Evolutionary conservation across 2,329 filamentous ascomycete species (phyloP).

Genomic region (Phaeosphaeriaceae sp.): DNA sequence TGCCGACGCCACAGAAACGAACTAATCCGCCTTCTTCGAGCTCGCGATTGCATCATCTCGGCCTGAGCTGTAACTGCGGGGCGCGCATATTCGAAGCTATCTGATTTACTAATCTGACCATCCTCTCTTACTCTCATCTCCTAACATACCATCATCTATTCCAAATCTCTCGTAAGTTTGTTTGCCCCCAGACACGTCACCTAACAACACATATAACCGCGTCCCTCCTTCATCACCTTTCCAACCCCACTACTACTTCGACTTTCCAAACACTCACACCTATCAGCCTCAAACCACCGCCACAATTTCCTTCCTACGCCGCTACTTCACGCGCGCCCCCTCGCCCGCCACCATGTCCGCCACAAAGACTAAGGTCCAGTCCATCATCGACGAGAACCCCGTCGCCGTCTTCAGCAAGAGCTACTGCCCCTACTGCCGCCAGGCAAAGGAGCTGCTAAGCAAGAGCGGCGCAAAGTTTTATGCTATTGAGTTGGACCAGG

Average conservation of each 20-base stretch:
- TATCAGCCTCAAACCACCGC: conserved; percentile 28
- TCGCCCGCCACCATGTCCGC: conserved; percentile 77
- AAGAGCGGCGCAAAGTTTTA: conserved; percentile 75
- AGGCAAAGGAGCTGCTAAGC: conserved; percentile 77
- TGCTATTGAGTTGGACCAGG: conserved; percentile 82
- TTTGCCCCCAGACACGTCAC: background rate
- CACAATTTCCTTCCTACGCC: conserved; percentile 72
- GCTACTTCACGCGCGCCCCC: conserved; percentile 70
- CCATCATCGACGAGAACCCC: conserved; percentile 86
- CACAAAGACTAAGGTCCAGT: conserved; percentile 82
- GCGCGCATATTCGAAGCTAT: conserved; percentile 35
- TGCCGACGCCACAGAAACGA: conserved; percentile 12
- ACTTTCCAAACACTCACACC: too few species aligned
- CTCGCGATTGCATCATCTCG: conserved; percentile 42
- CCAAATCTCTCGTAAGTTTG: conserved; percentile 18
- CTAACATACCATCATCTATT: conserved; percentile 13
- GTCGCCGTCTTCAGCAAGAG: conserved; percentile 97
- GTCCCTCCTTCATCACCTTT: background rate
- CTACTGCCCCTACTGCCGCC: conserved; percentile 91
- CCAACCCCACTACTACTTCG: too few species aligned
- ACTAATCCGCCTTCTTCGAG: conserved; percentile 16
- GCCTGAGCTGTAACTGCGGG: conserved; percentile 28
- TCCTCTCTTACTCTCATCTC: background rate
- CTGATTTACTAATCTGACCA: conserved; percentile 19
- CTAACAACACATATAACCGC: background rate